Percentiles rank a stretch among this genome's conserved stretches.
Conservation (phyloP, 768 basidiomycete genomes). For the Lyophyllum semitale region DNA sequence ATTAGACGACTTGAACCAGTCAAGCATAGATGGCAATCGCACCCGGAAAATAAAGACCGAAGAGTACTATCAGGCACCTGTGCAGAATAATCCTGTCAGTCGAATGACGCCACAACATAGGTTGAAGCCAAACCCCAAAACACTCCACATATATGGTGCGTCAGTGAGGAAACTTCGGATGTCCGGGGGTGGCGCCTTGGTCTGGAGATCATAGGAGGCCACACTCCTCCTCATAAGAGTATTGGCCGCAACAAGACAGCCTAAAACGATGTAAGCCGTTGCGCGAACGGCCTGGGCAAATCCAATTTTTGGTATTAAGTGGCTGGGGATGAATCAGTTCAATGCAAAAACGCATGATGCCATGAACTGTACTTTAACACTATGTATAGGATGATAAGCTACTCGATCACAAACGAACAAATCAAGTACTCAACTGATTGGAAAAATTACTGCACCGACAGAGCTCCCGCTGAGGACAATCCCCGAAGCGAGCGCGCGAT, state of each 20-base stretch:
- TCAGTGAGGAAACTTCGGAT: constrained; percentile 33
- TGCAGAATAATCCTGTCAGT: background rate
- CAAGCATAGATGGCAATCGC: constrained; percentile 9
- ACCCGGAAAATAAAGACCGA: constrained; percentile 16
- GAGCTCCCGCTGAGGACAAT: constrained; percentile 39
- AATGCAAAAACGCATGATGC: too few species aligned
- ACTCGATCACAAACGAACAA: background rate
- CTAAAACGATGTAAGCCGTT: constrained; percentile 22
- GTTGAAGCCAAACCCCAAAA: constrained; percentile 25
- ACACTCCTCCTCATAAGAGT: constrained; percentile 24
- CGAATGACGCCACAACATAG: background rate
- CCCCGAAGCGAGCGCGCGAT: constrained; percentile 44
- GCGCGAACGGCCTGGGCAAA: constrained; percentile 21
- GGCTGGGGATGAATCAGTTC: constrained; percentile 12
- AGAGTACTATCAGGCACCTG: constrained; percentile 7
- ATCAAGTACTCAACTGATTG: constrained; percentile 23
- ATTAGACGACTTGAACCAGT: background rate
- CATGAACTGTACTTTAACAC: constrained; percentile 22
- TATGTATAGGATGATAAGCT: constrained; percentile 8
- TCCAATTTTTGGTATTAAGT: constrained; percentile 22
- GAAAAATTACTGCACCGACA: constrained; percentile 34
- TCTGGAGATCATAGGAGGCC: constrained; percentile 4
- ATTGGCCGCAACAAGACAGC: constrained; percentile 26
- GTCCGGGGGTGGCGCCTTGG: constrained; percentile 17
- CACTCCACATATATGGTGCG: constrained; percentile 26